Evolutionary conservation across 1,284 basidiomycete genomes (phyloP).

Genomic region (Ustilago shanxiensis): DNA sequence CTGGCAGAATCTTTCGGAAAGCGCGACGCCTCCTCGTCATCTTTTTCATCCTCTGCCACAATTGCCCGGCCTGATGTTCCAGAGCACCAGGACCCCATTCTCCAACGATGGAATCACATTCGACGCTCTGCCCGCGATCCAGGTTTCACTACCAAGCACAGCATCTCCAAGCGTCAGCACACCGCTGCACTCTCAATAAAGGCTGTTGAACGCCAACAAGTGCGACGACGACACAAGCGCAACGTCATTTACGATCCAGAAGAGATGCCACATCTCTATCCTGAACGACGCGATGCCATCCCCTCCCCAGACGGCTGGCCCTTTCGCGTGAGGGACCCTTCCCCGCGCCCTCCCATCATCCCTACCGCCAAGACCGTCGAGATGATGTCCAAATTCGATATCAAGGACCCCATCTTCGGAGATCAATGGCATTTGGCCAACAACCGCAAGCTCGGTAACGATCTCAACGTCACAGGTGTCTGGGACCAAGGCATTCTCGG

Average conservation of each 20-base stretch:
- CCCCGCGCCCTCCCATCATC: conserved; percentile 49
- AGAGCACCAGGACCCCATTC: conserved; percentile 68
- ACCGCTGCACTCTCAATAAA: conserved; percentile 55
- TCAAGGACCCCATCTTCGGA: conserved; percentile 87
- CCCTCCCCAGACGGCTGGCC: conserved; percentile 43
- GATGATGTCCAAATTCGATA: conserved; percentile 73
- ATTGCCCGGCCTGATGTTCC: conserved; percentile 29
- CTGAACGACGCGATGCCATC: conserved; percentile 49
- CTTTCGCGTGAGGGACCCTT: conserved; percentile 41
- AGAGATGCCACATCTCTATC: conserved; percentile 63
- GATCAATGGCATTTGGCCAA: conserved; percentile 85
- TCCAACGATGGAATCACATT: conserved; percentile 73
- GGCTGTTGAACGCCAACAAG: conserved; percentile 64
- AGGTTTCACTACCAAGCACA: conserved; percentile 36
- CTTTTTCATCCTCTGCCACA: conserved; percentile 14
- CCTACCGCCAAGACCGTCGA: conserved; percentile 44
- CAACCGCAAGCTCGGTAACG: conserved; percentile 72
- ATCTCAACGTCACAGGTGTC: conserved; percentile 85
- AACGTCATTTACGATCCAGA: conserved; percentile 65
- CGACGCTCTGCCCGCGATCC: conserved; percentile 29
- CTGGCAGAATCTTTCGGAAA: conserved; percentile 11
- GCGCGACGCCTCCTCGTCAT: conserved; percentile 21
- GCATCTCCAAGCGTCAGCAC: conserved; percentile 46
- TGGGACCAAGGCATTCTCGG: conserved; percentile 91
- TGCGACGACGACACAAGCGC: conserved; percentile 66